Percentiles rank a stretch among this genome's conserved stretches.
Conservation (phyloP, 129 eudicot species). For the Heracleum sosnowskyi region DNA sequence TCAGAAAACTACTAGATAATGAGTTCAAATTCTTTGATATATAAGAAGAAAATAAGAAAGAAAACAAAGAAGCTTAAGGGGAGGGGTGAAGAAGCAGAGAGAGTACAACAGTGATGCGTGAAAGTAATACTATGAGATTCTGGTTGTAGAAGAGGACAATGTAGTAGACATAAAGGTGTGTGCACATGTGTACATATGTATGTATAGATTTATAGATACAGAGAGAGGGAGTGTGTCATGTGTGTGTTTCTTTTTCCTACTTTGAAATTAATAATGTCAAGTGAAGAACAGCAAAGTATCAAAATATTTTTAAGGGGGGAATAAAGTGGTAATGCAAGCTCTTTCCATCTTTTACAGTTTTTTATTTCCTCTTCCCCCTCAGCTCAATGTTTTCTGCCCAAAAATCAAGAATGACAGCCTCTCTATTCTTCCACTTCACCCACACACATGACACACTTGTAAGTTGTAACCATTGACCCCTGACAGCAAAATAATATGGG, state of each 20-base stretch:
- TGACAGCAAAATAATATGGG: not conserved
- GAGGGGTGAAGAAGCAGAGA: slow-evolving; percentile 16
- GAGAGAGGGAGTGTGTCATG: slow-evolving; percentile 7
- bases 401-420: slow-evolving; percentile 12
- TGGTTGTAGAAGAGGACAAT: slow-evolving; percentile 43
- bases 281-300: slow-evolving; percentile 34
- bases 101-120: slow-evolving; percentile 23
- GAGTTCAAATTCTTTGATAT: slow-evolving; percentile 45
- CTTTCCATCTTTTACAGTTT: slow-evolving; percentile 1
- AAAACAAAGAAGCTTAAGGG: slow-evolving; percentile 16
- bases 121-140: slow-evolving; percentile 27
- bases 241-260: not conserved
- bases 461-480: not conserved
- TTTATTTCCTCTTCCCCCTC: slow-evolving; percentile 3
- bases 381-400: slow-evolving; percentile 3
- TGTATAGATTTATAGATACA: not conserved
- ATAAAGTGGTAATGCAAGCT: slow-evolving; percentile 31
- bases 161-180: slow-evolving; percentile 26
- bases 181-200: slow-evolving; percentile 4
- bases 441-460: not conserved
- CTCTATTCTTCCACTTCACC: not conserved
- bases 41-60: slow-evolving; percentile 2
- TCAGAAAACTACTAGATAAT: slow-evolving; percentile 18
- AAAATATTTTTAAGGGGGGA: slow-evolving; percentile 30
- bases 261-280: slow-evolving; percentile 17